These are phyloP conservation scores for Trypanosoma cruzi DNA, from an alignment of 208 protist genomes.

Conservation along the genomic window DNA sequence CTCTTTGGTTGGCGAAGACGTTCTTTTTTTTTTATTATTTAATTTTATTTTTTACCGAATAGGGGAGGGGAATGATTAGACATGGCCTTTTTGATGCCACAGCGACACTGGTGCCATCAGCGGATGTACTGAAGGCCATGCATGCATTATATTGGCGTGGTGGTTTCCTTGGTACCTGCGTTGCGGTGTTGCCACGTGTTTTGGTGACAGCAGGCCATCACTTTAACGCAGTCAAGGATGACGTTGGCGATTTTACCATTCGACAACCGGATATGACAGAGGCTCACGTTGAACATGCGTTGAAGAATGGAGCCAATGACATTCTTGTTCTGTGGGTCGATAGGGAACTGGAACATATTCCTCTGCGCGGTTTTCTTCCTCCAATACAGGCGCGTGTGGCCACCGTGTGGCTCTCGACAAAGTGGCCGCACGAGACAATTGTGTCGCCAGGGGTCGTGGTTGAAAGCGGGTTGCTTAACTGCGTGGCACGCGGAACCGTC, in stretches of 20 bases:
- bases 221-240: conserved; percentile 75
- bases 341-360: conserved; percentile 29
- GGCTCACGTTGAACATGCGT: conserved; percentile 56
- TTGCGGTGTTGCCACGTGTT: conserved; percentile 60
- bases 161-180: conserved; percentile 73
- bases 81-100: conserved; percentile 50
- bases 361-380: conserved; percentile 72
- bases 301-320: conserved; percentile 64
- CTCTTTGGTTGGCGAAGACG: no score
- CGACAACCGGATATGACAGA: conserved; percentile 32
- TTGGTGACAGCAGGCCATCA: conserved; percentile 82
- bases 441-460: conserved; percentile 81
- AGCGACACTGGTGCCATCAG: conserved; percentile 35
- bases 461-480: conserved; percentile 50
- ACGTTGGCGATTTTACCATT: conserved; percentile 81
- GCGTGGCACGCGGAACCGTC: conserved; percentile 71
- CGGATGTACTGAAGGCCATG: conserved; percentile 37
- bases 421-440: conserved; percentile 75
- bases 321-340: conserved; percentile 76
- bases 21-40: conserved; percentile 1
- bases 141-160: conserved; percentile 81
- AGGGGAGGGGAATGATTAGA: conserved; percentile 37
- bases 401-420: conserved; percentile 79
- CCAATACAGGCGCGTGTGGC: conserved; percentile 49
- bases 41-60: background rate